Evolutionary conservation across 345 rosid species (phyloP).

Genomic region (Eucalyptus shirleyi): DNA sequence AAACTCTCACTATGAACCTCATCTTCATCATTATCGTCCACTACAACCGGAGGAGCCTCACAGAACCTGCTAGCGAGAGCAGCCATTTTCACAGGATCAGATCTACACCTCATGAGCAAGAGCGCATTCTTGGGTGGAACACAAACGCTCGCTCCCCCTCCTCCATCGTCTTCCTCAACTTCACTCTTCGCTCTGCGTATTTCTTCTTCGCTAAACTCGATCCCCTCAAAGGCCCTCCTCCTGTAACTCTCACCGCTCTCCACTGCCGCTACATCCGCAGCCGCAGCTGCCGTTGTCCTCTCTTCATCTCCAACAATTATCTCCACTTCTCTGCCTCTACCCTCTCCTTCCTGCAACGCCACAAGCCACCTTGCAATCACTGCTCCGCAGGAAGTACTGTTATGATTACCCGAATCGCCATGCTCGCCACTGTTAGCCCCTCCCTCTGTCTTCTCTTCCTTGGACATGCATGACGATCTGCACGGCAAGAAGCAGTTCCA

Average conservation of each 20-base stretch:
- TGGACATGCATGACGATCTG: constrained; percentile 58
- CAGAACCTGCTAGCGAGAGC: constrained; percentile 69
- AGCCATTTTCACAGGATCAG: constrained; percentile 92
- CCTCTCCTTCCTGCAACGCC: constrained; percentile 64
- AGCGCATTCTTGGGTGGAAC: constrained; percentile 87
- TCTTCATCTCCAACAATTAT: constrained; percentile 12
- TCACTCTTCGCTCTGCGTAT: background rate
- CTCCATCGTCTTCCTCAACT: constrained; percentile 18
- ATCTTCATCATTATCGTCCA: background rate
- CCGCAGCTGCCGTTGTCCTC: background rate
- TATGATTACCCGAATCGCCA: background rate
- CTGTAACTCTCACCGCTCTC: constrained; percentile 47
- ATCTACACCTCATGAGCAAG: constrained; percentile 85
- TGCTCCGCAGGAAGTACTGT: constrained; percentile 44
- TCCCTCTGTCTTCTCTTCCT: constrained; percentile 8
- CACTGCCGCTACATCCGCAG: constrained; percentile 3
- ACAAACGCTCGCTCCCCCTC: constrained; percentile 43
- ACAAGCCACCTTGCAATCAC: constrained; percentile 78
- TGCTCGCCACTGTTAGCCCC: background rate
- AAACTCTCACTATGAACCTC: background rate
- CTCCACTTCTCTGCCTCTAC: constrained; percentile 50
- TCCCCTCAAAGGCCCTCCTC: constrained; percentile 65
- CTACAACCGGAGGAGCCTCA: constrained; percentile 33
- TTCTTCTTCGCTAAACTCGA: constrained; percentile 36
- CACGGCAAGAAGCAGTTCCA: constrained; percentile 85